These are phyloP conservation scores for Metarhizium humberi DNA, from an alignment of 2,329 filamentous ascomycete species.

Conservation along the genomic window DNA sequence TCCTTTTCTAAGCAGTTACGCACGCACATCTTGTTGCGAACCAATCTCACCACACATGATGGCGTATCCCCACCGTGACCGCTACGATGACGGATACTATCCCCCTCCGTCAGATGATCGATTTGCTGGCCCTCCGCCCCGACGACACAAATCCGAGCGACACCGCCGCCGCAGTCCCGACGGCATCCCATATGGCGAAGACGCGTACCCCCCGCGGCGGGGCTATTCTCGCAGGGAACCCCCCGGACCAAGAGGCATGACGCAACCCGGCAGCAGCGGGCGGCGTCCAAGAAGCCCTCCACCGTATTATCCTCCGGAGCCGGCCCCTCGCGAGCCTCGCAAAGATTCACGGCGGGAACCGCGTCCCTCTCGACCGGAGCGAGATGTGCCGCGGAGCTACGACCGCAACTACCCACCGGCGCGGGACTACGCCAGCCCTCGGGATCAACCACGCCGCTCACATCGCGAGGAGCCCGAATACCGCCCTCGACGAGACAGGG, in stretches of 20 bases:
- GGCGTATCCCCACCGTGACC: constrained; percentile 15
- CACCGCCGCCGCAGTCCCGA: constrained; percentile 11
- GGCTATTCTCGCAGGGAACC: constrained; percentile 5
- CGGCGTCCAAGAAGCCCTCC: constrained; percentile 9
- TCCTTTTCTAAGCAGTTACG: neutral
- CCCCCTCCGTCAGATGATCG: constrained; percentile 1
- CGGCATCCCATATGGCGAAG: constrained; percentile 2
- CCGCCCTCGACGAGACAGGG: constrained; percentile 11
- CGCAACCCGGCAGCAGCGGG: neutral
- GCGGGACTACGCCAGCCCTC: neutral
- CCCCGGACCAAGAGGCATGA: constrained; percentile 2
- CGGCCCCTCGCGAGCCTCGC: constrained; percentile 3
- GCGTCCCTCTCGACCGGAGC: neutral
- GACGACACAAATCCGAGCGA: constrained; percentile 15
- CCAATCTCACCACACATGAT: neutral
- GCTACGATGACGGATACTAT: constrained; percentile 16
- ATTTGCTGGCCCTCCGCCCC: constrained; percentile 7
- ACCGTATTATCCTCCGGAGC: constrained; percentile 5
- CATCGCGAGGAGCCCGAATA: constrained; percentile 8
- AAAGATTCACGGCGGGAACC: constrained; percentile 1
- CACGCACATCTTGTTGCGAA: neutral
- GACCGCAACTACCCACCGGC: constrained; percentile 1
- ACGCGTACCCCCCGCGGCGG: constrained; percentile 7
- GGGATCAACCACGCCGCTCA: constrained; percentile 1
- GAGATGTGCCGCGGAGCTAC: neutral